Percentiles rank a stretch among this genome's conserved stretches.
Conservation (phyloP, 2,329 filamentous ascomycete species). For the Sclerotinia minor region DNA sequence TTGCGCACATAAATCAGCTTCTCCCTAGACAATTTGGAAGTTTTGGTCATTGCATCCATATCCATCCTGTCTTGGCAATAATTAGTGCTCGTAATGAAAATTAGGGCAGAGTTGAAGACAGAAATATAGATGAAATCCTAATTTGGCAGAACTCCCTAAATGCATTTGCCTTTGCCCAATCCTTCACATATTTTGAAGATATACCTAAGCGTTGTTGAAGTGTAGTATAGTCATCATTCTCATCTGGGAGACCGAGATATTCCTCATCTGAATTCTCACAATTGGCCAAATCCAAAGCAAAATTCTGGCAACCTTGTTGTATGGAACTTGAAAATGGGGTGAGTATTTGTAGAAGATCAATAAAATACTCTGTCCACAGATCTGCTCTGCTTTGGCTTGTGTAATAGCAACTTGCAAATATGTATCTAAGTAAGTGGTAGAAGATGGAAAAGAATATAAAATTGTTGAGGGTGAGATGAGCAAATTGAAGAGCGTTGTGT, state of each 20-base stretch:
- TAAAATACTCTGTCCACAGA: not conserved
- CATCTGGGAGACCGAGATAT: not conserved
- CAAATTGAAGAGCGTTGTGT: not conserved
- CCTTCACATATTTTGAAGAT: not conserved
- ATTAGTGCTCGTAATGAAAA: not conserved
- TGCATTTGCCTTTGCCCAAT: conserved; percentile 3
- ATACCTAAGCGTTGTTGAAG: conserved; percentile 7
- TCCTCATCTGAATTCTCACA: not conserved
- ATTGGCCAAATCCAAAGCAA: not conserved
- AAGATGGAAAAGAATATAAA: not conserved
- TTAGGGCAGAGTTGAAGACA: too few relatives aligned
- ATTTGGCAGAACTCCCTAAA: not conserved
- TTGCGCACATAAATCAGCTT: not conserved
- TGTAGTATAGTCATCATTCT: not conserved
- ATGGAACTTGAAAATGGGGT: not conserved
- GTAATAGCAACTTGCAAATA: not conserved
- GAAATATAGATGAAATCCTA: not conserved
- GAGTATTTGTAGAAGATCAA: not conserved
- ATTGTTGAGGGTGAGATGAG: not conserved
- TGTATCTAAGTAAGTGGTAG: too few relatives aligned
- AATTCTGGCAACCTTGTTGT: not conserved
- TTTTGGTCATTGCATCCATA: not conserved
- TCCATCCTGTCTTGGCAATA: not conserved
- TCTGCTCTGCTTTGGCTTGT: not conserved
- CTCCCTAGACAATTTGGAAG: not conserved